Evolutionary conservation across 352 stramenopile species (phyloP).

Genomic region (Salisapilia sapeloensis): DNA sequence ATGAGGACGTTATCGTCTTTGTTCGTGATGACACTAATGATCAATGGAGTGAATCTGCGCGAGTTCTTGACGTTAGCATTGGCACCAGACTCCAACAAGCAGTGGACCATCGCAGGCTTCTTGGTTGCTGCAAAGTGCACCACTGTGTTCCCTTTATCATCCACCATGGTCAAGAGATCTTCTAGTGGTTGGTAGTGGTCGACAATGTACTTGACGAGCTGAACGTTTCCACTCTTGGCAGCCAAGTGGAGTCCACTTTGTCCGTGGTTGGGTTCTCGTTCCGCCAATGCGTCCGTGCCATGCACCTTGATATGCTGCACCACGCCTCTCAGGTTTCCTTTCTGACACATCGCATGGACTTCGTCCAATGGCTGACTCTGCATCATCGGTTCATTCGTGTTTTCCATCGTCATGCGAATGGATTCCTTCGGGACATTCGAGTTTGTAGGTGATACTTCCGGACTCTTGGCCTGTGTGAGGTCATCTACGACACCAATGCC

Average conservation of each 20-base stretch:
- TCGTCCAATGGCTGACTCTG: conserved; percentile 66
- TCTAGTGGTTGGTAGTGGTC: conserved; percentile 67
- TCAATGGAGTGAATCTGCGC: conserved; percentile 68
- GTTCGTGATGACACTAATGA: conserved; percentile 80
- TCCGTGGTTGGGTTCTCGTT: conserved; percentile 69
- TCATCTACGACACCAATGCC: conserved; percentile 42
- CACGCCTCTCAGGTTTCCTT: conserved; percentile 61
- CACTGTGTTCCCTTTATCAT: conserved; percentile 79
- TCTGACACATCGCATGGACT: conserved; percentile 60
- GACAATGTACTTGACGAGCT: conserved; percentile 65
- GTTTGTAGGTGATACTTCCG: conserved; percentile 4
- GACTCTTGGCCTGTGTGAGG: conserved; percentile 15
- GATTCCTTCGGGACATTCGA: conserved; percentile 29
- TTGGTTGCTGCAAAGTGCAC: conserved; percentile 79
- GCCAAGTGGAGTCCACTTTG: conserved; percentile 68
- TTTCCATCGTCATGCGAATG: conserved; percentile 56
- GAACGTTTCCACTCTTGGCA: conserved; percentile 69
- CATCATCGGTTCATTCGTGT: conserved; percentile 31
- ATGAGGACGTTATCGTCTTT: conserved; percentile 71
- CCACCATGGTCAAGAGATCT: conserved; percentile 69
- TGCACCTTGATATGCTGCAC: conserved; percentile 64
- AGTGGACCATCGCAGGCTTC: conserved; percentile 64
- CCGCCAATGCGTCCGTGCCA: conserved; percentile 36
- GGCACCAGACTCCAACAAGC: conserved; percentile 56
- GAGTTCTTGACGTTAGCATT: conserved; percentile 80